Conservation (phyloP, 2,329 filamentous ascomycete species). For the Mycosphaerella sp. region DNA sequence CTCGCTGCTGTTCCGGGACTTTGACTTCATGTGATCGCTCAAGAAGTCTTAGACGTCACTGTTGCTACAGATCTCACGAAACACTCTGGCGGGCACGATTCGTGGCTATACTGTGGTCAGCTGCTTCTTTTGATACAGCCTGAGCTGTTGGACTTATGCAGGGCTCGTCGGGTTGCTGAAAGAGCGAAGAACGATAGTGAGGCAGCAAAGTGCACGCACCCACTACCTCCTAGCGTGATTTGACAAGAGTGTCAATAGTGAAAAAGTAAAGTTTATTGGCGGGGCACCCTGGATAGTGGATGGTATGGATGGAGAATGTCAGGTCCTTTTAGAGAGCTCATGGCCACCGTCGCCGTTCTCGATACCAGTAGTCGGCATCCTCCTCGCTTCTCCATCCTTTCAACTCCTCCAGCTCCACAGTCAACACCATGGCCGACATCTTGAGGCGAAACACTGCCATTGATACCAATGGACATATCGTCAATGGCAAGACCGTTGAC, state of each 20-base stretch:
- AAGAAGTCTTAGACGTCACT: neutral
- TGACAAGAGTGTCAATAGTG: neutral
- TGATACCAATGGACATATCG: conserved; percentile 35
- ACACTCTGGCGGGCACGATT: neutral
- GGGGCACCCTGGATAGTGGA: neutral
- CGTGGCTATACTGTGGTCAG: neutral
- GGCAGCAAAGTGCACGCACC: neutral
- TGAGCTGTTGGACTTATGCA: neutral
- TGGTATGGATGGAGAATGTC: neutral
- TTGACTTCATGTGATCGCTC: neutral
- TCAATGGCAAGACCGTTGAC: conserved; percentile 46
- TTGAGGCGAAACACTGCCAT: conserved; percentile 14
- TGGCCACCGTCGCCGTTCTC: neutral
- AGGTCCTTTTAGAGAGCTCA: neutral
- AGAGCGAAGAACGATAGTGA: neutral
- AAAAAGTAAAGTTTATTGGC: neutral
- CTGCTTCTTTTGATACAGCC: neutral
- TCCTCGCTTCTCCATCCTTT: neutral
- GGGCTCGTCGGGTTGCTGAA: neutral
- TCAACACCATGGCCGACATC: conserved; percentile 7
- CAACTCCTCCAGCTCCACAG: neutral
- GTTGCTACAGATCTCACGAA: neutral
- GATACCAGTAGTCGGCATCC: neutral
- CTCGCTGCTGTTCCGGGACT: neutral
- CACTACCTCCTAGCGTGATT: neutral